Conservation (phyloP, 1,139 yeast genomes). For the Meyerozyma athensensis region DNA sequence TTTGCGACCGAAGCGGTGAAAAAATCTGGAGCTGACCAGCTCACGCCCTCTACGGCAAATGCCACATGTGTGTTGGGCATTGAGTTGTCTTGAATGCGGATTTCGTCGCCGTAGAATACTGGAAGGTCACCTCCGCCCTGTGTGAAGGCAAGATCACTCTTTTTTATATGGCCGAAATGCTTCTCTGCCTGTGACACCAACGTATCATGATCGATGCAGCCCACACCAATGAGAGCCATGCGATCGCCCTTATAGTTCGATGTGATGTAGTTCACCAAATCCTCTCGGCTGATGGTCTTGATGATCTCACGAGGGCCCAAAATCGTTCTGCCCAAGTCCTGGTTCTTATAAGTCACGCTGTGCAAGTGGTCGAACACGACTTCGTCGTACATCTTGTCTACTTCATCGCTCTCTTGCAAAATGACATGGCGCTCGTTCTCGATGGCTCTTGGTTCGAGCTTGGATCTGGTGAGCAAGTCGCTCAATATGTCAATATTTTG, state of each 20-base stretch:
- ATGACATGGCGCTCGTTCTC: slow-evolving; percentile 96
- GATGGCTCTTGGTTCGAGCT: slow-evolving; percentile 75
- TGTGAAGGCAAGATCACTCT: slow-evolving; percentile 59
- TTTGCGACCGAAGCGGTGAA: slow-evolving; percentile 94
- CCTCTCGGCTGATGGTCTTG: slow-evolving; percentile 68
- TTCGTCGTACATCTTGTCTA: slow-evolving; percentile 96
- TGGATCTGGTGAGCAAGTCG: slow-evolving; percentile 84
- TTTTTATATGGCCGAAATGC: slow-evolving; percentile 71
- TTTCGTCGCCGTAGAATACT: slow-evolving; percentile 79
- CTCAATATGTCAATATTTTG: slow-evolving; percentile 82
- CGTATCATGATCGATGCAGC: slow-evolving; percentile 84
- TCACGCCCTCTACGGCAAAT: slow-evolving; percentile 93
- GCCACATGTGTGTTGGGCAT: slow-evolving; percentile 91
- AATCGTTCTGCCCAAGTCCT: slow-evolving; percentile 96
- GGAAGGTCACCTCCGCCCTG: slow-evolving; percentile 82
- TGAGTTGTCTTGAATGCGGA: slow-evolving; percentile 74
- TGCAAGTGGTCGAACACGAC: slow-evolving; percentile 96
- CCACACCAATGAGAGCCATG: slow-evolving; percentile 96
- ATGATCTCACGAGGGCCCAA: slow-evolving; percentile 92
- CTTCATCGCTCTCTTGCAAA: slow-evolving; percentile 94
- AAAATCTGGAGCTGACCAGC: slow-evolving; percentile 96
- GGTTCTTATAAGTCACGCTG: slow-evolving; percentile 84
- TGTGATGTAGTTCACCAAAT: slow-evolving; percentile 72
- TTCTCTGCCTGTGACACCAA: slow-evolving; percentile 72
- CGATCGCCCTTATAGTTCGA: slow-evolving; percentile 93